phyloP scores from a whole-genome alignment of 768 basidiomycete species.

The Rickenella mellea region DNA sequence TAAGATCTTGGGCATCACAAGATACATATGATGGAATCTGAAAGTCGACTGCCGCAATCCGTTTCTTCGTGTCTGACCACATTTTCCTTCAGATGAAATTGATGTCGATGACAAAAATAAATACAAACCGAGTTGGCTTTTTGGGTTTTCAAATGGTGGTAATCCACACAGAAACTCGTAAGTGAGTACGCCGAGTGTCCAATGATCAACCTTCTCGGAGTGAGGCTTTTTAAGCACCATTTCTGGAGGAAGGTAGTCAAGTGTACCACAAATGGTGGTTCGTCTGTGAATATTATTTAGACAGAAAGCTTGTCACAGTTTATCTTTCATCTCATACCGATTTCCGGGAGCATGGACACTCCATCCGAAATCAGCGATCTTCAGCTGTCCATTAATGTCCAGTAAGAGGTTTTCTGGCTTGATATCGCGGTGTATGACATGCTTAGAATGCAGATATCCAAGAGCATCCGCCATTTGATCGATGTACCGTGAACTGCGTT shows the following conservation, averaged over 20 bases:
- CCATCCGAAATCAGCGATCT: constrained; percentile 99
- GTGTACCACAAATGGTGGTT: constrained; percentile 87
- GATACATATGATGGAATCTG: constrained; percentile 50
- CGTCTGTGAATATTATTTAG: constrained; percentile 25
- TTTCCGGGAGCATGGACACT: constrained; percentile 93
- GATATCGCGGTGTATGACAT: constrained; percentile 98
- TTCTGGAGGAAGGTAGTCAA: constrained; percentile 96
- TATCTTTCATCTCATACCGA: constrained; percentile 27
- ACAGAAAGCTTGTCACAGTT: not conserved
- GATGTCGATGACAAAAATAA: too few relatives aligned
- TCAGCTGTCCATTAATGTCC: constrained; percentile 91
- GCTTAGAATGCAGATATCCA: constrained; percentile 84
- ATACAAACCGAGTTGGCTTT: not conserved
- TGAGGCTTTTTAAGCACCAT: constrained; percentile 94
- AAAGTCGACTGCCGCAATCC: constrained; percentile 84
- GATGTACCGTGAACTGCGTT: constrained; percentile 81
- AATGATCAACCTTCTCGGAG: constrained; percentile 85
- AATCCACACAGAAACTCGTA: constrained; percentile 90
- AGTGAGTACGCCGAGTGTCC: constrained; percentile 94
- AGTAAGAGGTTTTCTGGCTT: constrained; percentile 96
- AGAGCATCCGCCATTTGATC: constrained; percentile 98
- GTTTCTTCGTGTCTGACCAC: constrained; percentile 82
- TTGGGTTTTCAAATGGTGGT: constrained; percentile 86
- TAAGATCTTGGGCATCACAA: constrained; percentile 57
- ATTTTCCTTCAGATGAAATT: too few relatives aligned